Percentiles rank a stretch among this genome's conserved stretches.
phyloP scores from a whole-genome alignment of 225 moss, liverwort and hornwort genomes.

The Physcomitrellopsis africana region DNA sequence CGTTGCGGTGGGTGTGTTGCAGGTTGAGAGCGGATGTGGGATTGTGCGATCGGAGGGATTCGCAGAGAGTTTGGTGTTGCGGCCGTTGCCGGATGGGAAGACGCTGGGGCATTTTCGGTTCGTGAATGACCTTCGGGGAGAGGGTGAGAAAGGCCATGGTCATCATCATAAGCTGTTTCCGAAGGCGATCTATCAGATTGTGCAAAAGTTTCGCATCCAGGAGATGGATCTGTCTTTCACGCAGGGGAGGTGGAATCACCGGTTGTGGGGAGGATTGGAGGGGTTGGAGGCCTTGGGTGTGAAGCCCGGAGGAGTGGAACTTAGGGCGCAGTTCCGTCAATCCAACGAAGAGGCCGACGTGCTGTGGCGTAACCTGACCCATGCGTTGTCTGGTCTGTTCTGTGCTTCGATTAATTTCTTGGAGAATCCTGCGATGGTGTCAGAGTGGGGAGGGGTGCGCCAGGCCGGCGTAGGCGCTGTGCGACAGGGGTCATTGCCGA shows the following conservation, averaged over 20 bases:
- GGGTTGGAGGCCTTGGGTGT: conserved; percentile 53
- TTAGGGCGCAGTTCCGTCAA: conserved; percentile 71
- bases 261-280: conserved; percentile 78
- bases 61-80: conserved; percentile 69
- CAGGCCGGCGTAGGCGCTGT: conserved; percentile 35
- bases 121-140: conserved; percentile 41
- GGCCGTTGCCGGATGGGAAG: conserved; percentile 87
- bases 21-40: neutral
- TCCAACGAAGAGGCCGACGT: conserved; percentile 59
- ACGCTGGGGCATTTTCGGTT: conserved; percentile 80
- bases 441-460: conserved; percentile 50
- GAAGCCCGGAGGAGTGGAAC: conserved; percentile 91
- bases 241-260: conserved; percentile 91
- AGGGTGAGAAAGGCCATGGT: conserved; percentile 37
- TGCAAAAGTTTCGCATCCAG: conserved; percentile 70
- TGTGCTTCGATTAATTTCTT: conserved; percentile 93
- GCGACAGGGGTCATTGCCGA: conserved; percentile 84
- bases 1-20: conserved; percentile 16
- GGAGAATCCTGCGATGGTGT: conserved; percentile 76
- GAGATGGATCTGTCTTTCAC: conserved; percentile 95
- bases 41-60: conserved; percentile 53
- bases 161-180: conserved; percentile 83
- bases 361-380: conserved; percentile 90
- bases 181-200: conserved; percentile 86
- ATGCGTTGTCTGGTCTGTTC: conserved; percentile 90